Evolutionary conservation across 148 eudicot species (phyloP), one percentile per base, ranked within the genome.

Genomic region (Nepenthes mirabilis): DNA sequence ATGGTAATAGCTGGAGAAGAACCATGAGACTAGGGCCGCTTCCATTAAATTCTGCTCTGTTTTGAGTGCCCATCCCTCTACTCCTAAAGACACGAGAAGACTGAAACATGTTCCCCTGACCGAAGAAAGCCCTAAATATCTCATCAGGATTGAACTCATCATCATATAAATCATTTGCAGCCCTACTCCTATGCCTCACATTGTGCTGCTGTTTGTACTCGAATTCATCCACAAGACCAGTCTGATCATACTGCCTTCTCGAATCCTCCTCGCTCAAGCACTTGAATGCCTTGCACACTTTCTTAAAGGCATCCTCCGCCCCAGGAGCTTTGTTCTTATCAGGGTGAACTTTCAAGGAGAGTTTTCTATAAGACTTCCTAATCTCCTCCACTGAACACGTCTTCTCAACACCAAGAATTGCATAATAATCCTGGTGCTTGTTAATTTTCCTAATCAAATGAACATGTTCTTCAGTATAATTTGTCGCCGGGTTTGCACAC

Each of bases 301-400:
- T 80, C 89, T 93, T 93, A 73, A 93, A 93, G 1, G 99, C 99
- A 62, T 93, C 96, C 71, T 93, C 99, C 1, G 99, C 83, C 43
- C 94, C 99, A 1, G 95, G 91, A 9, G 99, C 95, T 75, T 88
- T 86, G 63, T 93, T 93, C 76, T 93, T 93, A 71, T 93, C 99
- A 4, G 96, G 99, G 69, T 93, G 99, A 68, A 93, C 99, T 70
- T 93, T 93, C 74, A 93, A 74, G 0, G 99, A 93, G 69, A 93
- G 40, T 58, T 93, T 93, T 67, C 95, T 77, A 74, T 93, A 93
- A 0, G 96, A 96, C 83, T 82, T 93, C 68, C 82, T 72, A 68
- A 88, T 78, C 79, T 93, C 99, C 58, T 88, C 99, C 37, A 78
- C 85, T 0, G 91, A 72, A 64, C 91, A 82, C 10, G 84, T 75